phyloP scores from a whole-genome alignment of 176 grass and related monocot genomes.

The Saccharum officinarum region DNA sequence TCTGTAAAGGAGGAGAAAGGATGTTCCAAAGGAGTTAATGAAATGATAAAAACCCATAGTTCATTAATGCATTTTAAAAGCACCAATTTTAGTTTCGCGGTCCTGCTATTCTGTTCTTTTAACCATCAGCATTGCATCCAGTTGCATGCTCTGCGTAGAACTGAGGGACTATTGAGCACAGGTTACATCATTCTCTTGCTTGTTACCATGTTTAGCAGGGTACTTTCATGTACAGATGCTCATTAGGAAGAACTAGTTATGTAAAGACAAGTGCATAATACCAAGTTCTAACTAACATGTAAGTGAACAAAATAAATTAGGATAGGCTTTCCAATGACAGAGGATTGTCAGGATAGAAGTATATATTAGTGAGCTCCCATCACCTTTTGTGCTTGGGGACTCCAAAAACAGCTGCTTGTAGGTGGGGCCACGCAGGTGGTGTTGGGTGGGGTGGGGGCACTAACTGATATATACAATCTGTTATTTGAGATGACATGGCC shows the following conservation, averaged over 20 bases:
- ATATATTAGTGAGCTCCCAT: not conserved
- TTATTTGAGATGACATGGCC: not conserved
- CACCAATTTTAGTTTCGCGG: not conserved
- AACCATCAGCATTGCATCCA: constrained; percentile 3
- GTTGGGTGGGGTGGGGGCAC: not conserved
- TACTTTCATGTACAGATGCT: constrained; percentile 13
- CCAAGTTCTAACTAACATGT: constrained; percentile 16
- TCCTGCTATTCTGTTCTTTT: constrained; percentile 1
- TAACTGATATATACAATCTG: not conserved
- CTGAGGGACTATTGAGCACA: not conserved
- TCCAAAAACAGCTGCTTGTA: not conserved
- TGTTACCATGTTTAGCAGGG: not conserved
- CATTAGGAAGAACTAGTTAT: not conserved
- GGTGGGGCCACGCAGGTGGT: not conserved
- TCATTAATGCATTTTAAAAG: not conserved
- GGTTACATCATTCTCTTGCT: not conserved
- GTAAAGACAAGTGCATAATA: not conserved
- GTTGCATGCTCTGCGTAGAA: constrained; percentile 8
- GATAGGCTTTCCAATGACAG: not conserved
- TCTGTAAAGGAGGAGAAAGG: constrained; percentile 57
- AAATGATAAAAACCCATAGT: constrained; percentile 14
- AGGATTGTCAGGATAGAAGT: not conserved
- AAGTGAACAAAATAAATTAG: constrained; percentile 7
- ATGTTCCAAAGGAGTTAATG: constrained; percentile 12
- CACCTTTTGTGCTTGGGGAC: not conserved